A percentile compares a stretch with the other conserved stretches of the same genome.
Evolutionary conservation across 306 rosid species (phyloP).

Genomic region (Rubus idaeus): DNA sequence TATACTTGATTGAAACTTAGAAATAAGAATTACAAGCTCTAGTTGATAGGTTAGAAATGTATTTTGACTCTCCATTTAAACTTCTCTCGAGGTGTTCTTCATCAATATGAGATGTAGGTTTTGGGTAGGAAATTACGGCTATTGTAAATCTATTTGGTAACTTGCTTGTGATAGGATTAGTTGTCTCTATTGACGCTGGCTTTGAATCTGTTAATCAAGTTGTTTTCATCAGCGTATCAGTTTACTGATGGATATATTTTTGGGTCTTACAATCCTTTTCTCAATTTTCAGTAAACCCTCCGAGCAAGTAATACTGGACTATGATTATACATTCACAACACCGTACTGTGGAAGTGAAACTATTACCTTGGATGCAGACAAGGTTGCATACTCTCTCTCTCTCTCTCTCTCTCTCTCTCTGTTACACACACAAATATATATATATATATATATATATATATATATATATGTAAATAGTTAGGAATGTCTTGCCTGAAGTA

Average conservation of each 20-base stretch:
- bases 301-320: constrained; percentile 82
- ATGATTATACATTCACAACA: constrained; percentile 93
- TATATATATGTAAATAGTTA: not conserved
- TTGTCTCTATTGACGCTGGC: constrained; percentile 5
- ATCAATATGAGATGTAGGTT: not conserved
- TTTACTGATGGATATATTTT: constrained; percentile 10
- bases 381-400: constrained; percentile 45
- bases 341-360: constrained; percentile 84
- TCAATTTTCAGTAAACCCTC: constrained; percentile 80
- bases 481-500: not conserved
- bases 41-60: not conserved
- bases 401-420: not conserved
- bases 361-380: constrained; percentile 44
- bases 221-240: not conserved
- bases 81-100: not conserved
- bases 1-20: not conserved
- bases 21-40: not conserved
- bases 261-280: constrained; percentile 36
- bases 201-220: constrained; percentile 15
- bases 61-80: not conserved
- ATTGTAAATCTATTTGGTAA: not conserved
- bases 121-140: not conserved
- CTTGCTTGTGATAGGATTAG: not conserved
- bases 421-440: not conserved
- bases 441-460: not conserved